These are phyloP conservation scores for Naganishia randhawae DNA, from an alignment of 768 basidiomycete species.

Conservation along the genomic window DNA sequence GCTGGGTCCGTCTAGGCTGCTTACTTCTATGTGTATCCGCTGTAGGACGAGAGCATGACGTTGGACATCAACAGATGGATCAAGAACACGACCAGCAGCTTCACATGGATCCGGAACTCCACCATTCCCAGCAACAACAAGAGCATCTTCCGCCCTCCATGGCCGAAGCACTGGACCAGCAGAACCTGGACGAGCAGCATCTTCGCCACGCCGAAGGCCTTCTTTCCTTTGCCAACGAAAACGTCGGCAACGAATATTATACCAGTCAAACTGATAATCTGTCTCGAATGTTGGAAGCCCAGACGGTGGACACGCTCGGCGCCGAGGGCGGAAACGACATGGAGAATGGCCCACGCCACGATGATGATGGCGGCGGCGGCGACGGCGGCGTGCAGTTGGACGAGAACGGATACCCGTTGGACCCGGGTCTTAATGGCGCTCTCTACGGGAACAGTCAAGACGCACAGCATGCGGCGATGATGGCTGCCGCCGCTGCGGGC, in stretches of 20 bases:
- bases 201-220: conserved; percentile 26
- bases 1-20: neutral
- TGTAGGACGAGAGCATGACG: conserved; percentile 17
- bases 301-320: conserved; percentile 16
- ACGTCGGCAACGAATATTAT: conserved; percentile 8
- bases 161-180: conserved; percentile 26
- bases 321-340: conserved; percentile 11
- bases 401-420: conserved; percentile 16
- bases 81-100: conserved; percentile 18
- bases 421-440: neutral
- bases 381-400: conserved; percentile 15
- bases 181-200: conserved; percentile 27
- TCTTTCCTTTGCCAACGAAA: conserved; percentile 27
- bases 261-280: conserved; percentile 20
- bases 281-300: conserved; percentile 5
- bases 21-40: neutral
- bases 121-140: conserved; percentile 5
- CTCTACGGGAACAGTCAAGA: conserved; percentile 10
- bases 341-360: conserved; percentile 10
- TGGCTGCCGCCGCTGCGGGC: too few relatives aligned
- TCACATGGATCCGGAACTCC: conserved; percentile 23
- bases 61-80: conserved; percentile 5
- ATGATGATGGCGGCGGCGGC: neutral
- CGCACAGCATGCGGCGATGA: conserved; percentile 16
- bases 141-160: conserved; percentile 26